Evolutionary conservation across 805 yeast genomes (phyloP).

Genomic region (Spathaspora passalidarum): DNA sequence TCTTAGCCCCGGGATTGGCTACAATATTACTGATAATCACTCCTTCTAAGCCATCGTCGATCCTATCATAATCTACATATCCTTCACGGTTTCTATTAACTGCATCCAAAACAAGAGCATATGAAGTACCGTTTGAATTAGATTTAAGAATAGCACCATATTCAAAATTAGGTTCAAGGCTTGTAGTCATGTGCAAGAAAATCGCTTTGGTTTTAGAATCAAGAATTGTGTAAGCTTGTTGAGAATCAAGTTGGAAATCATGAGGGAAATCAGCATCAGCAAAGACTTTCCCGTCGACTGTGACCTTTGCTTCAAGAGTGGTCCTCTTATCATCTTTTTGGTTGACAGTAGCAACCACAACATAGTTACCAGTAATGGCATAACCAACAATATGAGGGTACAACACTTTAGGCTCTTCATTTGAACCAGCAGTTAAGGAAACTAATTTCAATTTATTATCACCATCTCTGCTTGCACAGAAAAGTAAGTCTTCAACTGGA

Average conservation of each 20-base stretch:
- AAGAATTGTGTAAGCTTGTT: conserved; percentile 65
- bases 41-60: conserved; percentile 82
- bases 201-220: conserved; percentile 70
- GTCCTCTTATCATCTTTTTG: conserved; percentile 34
- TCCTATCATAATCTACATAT: conserved; percentile 83
- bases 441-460: conserved; percentile 24
- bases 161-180: conserved; percentile 47
- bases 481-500: conserved; percentile 50
- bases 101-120: conserved; percentile 59
- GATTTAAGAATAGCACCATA: conserved; percentile 83
- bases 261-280: conserved; percentile 79
- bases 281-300: conserved; percentile 73
- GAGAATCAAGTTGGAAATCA: conserved; percentile 51
- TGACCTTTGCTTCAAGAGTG: conserved; percentile 61
- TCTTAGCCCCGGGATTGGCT: conserved; percentile 34
- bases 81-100: conserved; percentile 77
- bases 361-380: conserved; percentile 66
- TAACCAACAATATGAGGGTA: conserved; percentile 68
- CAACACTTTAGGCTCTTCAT: conserved; percentile 29
- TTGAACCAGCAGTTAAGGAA: conserved; percentile 52
- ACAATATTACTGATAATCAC: conserved; percentile 74
- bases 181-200: conserved; percentile 79
- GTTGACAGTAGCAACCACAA: conserved; percentile 65
- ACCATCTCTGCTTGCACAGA: conserved; percentile 51
- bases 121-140: conserved; percentile 87